Base-by-base conservation (phyloP, 345 rosid genomes). In the Gossypium ekmanianum region DNA sequence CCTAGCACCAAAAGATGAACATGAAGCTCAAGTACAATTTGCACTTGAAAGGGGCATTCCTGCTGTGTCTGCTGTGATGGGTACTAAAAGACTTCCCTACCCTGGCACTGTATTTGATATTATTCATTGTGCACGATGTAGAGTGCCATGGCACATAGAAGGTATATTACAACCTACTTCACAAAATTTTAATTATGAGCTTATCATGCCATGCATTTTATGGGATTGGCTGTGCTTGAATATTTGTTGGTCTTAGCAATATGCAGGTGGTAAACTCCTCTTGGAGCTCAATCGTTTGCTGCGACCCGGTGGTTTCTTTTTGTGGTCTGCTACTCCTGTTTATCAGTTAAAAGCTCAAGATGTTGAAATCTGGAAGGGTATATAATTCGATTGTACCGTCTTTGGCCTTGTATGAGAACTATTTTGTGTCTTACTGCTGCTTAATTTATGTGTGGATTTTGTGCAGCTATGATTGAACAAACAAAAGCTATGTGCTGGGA, bases 121-220 rank as follows among this genome's bases (percentile, higher is more conserved):
- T 52, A 91, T 96, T 69, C 98, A 93, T 83, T 96, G 99, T 85
- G 99, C 99, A 41, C 94, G 97, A 41, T 96, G 99, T 80, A 89
- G 99, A 76, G 99, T 96, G 17, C 99, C 99, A 27, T 96, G 99
- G 99, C 99, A 96, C 80, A 92, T 93, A 74, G 99, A 96, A 89
- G 99, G 99, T 93, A 81, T 47, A 47, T 27, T 10, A 16, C 66
- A 12, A 52, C 52, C 62, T 65, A 27, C 26, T 72, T 7, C 27
- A 51, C 7, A 18, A 73, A 22, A 34, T 47, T 18, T 34, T 10
- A 44, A 18, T 58, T 14, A 24, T 22, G 5, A 57, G 7, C 16
- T 11, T 52, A 16, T 14, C 39, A 34, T 57, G 34, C 0, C 1
- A 20, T 57, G n/a, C 51, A 68, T 51, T 20, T 68, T 68, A 50